phyloP scores from a whole-genome alignment of 306 rosid species.

The Cucurbita ficifolia region DNA sequence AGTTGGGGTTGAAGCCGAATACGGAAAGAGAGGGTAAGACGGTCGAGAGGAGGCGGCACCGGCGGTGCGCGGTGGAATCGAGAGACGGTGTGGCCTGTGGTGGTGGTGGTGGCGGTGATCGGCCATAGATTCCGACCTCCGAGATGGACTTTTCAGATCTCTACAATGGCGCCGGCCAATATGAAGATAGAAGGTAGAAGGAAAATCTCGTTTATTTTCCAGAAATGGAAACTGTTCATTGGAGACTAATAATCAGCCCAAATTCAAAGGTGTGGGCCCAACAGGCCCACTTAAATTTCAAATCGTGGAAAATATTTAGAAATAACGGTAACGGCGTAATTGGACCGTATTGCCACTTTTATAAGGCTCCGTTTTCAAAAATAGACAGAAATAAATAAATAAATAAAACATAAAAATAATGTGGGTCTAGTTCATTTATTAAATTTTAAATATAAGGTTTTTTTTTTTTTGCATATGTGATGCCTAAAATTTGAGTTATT shows the following conservation, averaged over 20 bases:
- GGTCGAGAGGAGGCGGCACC: conserved; percentile 10
- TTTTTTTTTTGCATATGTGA: too few species aligned
- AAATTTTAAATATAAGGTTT: too few species aligned
- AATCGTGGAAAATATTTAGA: background rate
- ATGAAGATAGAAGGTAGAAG: background rate
- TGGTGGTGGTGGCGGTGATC: conserved; percentile 35
- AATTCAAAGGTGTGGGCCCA: background rate
- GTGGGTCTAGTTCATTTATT: too few species aligned
- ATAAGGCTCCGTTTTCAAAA: too few species aligned
- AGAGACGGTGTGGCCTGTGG: conserved; percentile 69
- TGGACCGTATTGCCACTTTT: too few species aligned
- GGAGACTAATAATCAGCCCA: background rate
- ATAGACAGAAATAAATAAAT: too few species aligned
- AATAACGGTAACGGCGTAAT: too few species aligned
- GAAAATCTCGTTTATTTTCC: background rate
- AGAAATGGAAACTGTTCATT: background rate
- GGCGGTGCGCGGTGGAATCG: conserved; percentile 41
- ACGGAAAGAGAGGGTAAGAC: conserved; percentile 29
- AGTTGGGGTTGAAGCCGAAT: conserved; percentile 33
- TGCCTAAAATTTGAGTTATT: too few species aligned
- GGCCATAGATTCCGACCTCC: conserved; percentile 33
- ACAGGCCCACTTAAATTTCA: background rate
- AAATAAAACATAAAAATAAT: too few species aligned
- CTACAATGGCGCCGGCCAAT: background rate
- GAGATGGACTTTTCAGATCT: background rate